These are phyloP conservation scores for Eutypella sp. DNA, from an alignment of 2,329 filamentous ascomycete species.

Conservation along the genomic window DNA sequence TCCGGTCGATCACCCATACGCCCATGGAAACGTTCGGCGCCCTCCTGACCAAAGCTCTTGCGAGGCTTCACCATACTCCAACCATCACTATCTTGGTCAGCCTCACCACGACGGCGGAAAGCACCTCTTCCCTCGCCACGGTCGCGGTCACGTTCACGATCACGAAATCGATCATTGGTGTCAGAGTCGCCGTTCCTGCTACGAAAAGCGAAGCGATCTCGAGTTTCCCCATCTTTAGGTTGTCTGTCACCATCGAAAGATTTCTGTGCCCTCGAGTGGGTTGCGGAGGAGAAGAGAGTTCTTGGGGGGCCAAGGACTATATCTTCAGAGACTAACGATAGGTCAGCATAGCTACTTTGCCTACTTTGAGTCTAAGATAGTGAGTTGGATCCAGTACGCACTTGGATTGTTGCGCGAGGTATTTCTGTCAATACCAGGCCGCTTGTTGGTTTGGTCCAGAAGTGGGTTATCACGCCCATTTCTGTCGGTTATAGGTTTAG, in stretches of 20 bases:
- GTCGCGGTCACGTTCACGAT: constrained; percentile 44
- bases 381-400: constrained; percentile 31
- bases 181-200: constrained; percentile 46
- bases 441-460: constrained; percentile 46
- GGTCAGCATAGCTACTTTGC: constrained; percentile 28
- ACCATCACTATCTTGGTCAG: constrained; percentile 61
- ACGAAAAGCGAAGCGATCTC: constrained; percentile 59
- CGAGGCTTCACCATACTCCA: constrained; percentile 72
- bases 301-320: constrained; percentile 82
- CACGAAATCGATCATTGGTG: constrained; percentile 26
- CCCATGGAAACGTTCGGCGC: constrained; percentile 65
- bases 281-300: constrained; percentile 75
- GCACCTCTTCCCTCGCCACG: constrained; percentile 39
- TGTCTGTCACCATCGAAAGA: constrained; percentile 50
- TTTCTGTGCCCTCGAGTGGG: constrained; percentile 47
- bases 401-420: constrained; percentile 52
- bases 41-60: constrained; percentile 68
- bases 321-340: constrained; percentile 62
- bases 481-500: constrained; percentile 39
- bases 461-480: constrained; percentile 39
- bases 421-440: constrained; percentile 48
- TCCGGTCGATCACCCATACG: constrained; percentile 53
- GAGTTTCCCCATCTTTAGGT: constrained; percentile 44
- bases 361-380: no score
- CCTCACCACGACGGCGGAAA: constrained; percentile 49